Evolutionary conservation across 2,329 filamentous ascomycete genomes (phyloP), one percentile per base, ranked within the genome.

Genomic region (Xylaria sp.): DNA sequence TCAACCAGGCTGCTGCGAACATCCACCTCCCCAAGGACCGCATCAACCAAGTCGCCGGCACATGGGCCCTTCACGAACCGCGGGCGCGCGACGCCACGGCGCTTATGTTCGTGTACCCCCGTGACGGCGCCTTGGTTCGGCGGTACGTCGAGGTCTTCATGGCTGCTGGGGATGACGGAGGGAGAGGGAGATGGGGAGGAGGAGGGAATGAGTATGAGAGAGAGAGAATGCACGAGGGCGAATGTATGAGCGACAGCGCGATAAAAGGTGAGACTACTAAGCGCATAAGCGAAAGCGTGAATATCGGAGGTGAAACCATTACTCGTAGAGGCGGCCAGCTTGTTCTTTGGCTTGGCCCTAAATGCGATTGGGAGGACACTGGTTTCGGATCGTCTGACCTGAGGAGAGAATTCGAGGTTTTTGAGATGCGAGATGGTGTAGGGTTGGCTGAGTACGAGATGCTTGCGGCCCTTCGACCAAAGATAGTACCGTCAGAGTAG

Each of bases 71-170:
- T 1, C 73, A 74, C 0, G 69, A 72, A 13, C 15, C 51, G 8
- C 73, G 77, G 18, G 71, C 80, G 3, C 66, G 43, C 7, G 75
- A 77, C 31, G 58, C 73, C 0, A 70, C 71, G 10, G 75, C 62
- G 2, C 64, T 80, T 51, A 63, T 80, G 66, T 81, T 81, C 66
- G 74, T 78, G 9, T 81, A 81, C 36, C 80, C 79, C 13, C 78
- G 79, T 1, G 77, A 79, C 31, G 74, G 75, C 1, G 58, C 55
- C 1, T 39, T 81, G 12, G 73, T 81, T 18, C 54, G 64, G 8
- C 68, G 67, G 41, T 81, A 81, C 33, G 64, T 77, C 10, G 60
- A 72, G n/a, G 18, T 25, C 3, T 69, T 64, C 10, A 51, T 67
- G 61, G 43, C 9, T 51, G 3, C 15, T 12, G n/a, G 9, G 36